Evolutionary conservation across 495 filamentous ascomycete species (phyloP), one percentile per base, ranked within the genome.

Genomic region (Aspergillus kassunensis): DNA sequence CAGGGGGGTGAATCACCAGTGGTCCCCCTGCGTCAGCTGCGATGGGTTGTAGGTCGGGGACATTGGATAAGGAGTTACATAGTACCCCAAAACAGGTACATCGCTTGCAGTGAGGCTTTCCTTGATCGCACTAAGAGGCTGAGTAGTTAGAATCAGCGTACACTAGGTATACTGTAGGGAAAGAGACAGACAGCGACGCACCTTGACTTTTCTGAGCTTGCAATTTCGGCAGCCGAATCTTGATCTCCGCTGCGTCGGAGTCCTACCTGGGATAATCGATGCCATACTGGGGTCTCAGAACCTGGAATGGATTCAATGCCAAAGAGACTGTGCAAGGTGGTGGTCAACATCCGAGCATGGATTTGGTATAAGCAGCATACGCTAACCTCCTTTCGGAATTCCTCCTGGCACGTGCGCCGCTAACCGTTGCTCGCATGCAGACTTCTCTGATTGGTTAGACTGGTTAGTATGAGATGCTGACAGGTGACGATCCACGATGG

Each of bases 171-270:
- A 27, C 4, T 27, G 4, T 18, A 16, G 24, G 18, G n/a, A 25
- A 45, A 11, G n/a, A 5, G 15, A 11, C 35, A 5, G 15, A 4
- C 5, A 19, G 9, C 18, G 6, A 19, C 9, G 19, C 40, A 77
- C 74, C 69, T 77, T 77, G 25, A 79, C 54, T 58, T 71, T 75
- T 51, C 73, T 52, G 20, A 76, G 68, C 60, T 77, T 79, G 65
- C 72, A 77, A 56, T 76, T 77, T 25, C 75, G 69, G 54, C 74
- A 78, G 44, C 75, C 75, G 55, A 55, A 68, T 67, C 73, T 63
- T 20, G 74, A 76, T 45, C 65, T 61, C 23, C 53, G 57, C 51
- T 0, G 39, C 44, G 36, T 58, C 41, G 21, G 48, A 8, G 11
- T n/a, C 18, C 57, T 30, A 36, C 34, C 55, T 46, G 55, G 53